Evolutionary conservation across 257 asterid genomes (phyloP).

Genomic region (Scutellaria minor): DNA sequence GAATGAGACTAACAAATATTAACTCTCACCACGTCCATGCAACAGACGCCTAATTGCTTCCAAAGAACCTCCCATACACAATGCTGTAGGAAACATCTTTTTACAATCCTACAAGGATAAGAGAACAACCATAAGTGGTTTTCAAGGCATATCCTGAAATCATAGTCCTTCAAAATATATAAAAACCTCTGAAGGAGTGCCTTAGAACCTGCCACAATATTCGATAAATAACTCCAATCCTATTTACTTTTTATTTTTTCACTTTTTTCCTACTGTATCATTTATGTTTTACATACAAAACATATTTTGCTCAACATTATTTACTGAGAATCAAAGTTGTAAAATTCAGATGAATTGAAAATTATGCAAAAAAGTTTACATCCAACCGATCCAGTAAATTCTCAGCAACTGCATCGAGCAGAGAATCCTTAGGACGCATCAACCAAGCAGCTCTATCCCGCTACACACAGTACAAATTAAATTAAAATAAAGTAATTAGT

Average conservation of each 20-base stretch:
- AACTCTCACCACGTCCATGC: constrained; percentile 83
- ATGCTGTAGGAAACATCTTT: constrained; percentile 75
- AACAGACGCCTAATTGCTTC: constrained; percentile 80
- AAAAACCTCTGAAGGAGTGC: constrained; percentile 2
- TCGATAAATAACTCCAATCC: too few relatives aligned
- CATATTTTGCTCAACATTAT: constrained; percentile 13
- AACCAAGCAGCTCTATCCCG: constrained; percentile 98
- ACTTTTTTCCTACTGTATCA: not conserved
- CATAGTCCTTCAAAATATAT: constrained; percentile 20
- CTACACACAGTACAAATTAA: constrained; percentile 42
- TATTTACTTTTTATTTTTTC: too few relatives aligned
- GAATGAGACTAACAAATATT: constrained; percentile 30
- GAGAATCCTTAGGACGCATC: constrained; percentile 70
- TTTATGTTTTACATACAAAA: not conserved
- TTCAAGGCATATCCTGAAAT: constrained; percentile 22
- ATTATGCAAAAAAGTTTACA: constrained; percentile 41
- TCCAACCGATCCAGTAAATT: constrained; percentile 88
- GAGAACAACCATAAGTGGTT: constrained; percentile 16
- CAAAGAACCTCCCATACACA: constrained; percentile 89
- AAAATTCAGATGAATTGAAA: not conserved
- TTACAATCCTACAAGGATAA: constrained; percentile 76
- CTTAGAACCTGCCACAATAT: not conserved
- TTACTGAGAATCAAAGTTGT: not conserved
- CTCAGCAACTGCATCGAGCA: constrained; percentile 84
- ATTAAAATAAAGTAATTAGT: not conserved